A percentile compares a stretch with the other conserved stretches of the same genome.
Conservation (phyloP, 148 eudicot genomes). For the Dysphania ambrosioides region DNA sequence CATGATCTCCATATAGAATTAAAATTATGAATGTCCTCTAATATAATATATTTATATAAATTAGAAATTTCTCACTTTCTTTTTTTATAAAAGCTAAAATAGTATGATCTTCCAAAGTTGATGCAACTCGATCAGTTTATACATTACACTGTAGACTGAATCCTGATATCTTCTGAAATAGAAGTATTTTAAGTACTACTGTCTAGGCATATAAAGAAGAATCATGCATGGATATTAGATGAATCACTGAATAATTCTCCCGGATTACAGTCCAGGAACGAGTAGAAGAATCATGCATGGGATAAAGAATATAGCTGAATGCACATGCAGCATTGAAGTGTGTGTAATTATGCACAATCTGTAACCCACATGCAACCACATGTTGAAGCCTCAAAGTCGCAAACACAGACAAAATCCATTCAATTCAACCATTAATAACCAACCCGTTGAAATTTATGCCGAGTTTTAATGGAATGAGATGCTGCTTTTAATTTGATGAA, state of each 20-base stretch:
- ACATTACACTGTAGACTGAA: no score
- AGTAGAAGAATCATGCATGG: background rate
- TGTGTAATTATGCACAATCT: background rate
- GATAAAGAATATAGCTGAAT: background rate
- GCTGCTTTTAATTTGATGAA: background rate
- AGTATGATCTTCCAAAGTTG: no score
- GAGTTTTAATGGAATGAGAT: background rate
- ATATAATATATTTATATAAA: no score
- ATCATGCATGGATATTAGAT: background rate
- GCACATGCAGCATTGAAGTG: slow-evolving; percentile 12
- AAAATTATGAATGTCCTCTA: no score
- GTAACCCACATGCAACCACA: slow-evolving; percentile 11
- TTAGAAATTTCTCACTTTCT: no score
- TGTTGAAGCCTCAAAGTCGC: slow-evolving; percentile 11
- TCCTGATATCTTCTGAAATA: no score
- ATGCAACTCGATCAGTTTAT: no score
- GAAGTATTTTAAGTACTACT: no score
- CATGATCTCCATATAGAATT: no score
- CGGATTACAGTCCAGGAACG: background rate
- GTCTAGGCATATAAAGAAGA: background rate
- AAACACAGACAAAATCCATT: background rate
- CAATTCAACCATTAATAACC: background rate
- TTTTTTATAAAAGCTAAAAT: no score
- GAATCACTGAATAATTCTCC: background rate
- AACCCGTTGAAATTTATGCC: background rate